These are phyloP conservation scores for Bipolaris cookei DNA, from an alignment of 2,329 filamentous ascomycete species.

Conservation along the genomic window DNA sequence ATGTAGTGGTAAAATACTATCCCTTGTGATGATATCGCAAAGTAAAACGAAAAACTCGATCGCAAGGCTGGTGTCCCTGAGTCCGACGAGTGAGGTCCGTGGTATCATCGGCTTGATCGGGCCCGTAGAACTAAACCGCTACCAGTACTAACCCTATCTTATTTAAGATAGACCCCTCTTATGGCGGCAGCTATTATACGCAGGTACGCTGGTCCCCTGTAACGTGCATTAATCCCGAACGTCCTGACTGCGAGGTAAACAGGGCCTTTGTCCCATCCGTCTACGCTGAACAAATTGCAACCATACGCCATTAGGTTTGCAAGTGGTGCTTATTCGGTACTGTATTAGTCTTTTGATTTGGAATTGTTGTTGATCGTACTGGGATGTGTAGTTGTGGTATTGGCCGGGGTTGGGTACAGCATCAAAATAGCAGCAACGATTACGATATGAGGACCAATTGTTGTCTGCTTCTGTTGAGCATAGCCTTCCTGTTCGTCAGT, in stretches of 20 bases:
- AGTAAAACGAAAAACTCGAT: neutral
- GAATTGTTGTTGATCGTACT: neutral
- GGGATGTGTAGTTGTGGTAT: neutral
- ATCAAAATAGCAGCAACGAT: neutral
- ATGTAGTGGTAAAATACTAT: neutral
- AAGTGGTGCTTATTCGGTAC: neutral
- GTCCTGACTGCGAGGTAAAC: neutral
- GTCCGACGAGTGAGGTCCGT: neutral
- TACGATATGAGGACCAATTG: neutral
- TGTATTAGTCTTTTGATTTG: neutral
- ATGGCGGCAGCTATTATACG: constrained; percentile 3
- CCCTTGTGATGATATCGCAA: neutral
- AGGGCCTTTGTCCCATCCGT: neutral
- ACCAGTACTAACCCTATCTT: neutral
- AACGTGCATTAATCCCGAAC: neutral
- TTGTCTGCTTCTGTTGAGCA: neutral
- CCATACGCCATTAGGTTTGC: neutral
- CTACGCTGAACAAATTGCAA: neutral
- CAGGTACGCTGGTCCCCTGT: constrained; percentile 2
- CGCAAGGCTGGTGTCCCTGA: neutral
- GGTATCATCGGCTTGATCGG: constrained; percentile 3
- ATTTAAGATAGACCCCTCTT: neutral
- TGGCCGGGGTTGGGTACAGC: neutral
- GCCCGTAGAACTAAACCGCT: neutral
- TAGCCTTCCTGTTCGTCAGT: neutral